Percentiles rank a stretch among this genome's conserved stretches.
phyloP scores from a whole-genome alignment of 495 filamentous ascomycete species.

The Trichoderma erinaceum region DNA sequence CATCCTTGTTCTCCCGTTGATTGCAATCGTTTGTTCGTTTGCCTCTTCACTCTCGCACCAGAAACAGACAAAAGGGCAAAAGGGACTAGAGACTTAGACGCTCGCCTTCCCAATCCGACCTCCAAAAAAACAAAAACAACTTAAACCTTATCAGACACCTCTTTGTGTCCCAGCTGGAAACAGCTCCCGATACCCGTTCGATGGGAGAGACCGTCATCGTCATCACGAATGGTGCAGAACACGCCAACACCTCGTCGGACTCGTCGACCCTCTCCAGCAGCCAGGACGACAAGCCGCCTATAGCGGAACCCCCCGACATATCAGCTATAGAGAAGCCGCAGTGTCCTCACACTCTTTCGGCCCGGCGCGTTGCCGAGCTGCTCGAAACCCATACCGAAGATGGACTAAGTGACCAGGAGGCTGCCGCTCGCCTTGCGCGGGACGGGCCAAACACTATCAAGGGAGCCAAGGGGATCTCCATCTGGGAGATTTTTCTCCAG shows the following conservation, averaged over 20 bases:
- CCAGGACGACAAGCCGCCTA: constrained; percentile 17
- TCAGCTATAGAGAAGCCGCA: constrained; percentile 17
- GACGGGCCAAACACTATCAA: constrained; percentile 34
- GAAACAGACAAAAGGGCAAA: neutral
- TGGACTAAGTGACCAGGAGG: constrained; percentile 14
- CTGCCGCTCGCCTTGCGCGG: constrained; percentile 21
- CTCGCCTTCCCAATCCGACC: neutral
- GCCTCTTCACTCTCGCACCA: neutral
- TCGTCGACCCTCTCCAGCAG: constrained; percentile 15
- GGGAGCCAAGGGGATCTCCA: constrained; percentile 25
- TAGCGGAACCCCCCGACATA: constrained; percentile 14
- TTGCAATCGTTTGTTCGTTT: neutral
- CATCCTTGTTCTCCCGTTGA: neutral
- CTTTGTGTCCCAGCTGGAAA: constrained; percentile 2
- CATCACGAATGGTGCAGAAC: constrained; percentile 16
- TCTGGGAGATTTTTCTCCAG: constrained; percentile 31
- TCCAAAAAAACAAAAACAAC: neutral
- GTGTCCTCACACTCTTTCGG: constrained; percentile 24
- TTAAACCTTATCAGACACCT: neutral
- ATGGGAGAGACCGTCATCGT: constrained; percentile 16
- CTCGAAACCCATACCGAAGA: constrained; percentile 10
- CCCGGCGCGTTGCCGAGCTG: constrained; percentile 15
- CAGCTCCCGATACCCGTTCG: constrained; percentile 15
- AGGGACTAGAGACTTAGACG: neutral
- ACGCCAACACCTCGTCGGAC: constrained; percentile 16